Base-by-base conservation (phyloP, 768 basidiomycete species). In the Pleurotus ostreatus region DNA sequence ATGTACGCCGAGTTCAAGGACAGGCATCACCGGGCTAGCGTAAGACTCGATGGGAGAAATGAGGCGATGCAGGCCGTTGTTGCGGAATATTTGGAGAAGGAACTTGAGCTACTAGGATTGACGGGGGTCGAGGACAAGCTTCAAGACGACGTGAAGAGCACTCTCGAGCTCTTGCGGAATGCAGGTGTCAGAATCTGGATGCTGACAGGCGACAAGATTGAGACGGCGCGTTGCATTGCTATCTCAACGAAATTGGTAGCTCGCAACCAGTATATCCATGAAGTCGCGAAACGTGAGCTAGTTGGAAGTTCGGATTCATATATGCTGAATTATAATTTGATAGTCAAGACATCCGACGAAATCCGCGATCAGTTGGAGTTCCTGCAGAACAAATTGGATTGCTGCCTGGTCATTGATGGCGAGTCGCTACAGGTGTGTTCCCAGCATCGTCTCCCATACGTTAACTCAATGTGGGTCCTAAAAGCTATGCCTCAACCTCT, bases 161-260 rank as follows among this genome's bases (percentile, higher is more conserved):
- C 97, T 2, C 73, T 99, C 57, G 97, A 98, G 71, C 66, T 98
- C 52, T 70, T 99, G 60, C 76, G 95, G 61, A 98, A 98, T 68
- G 97, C 96, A 0, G 96, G 96, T 3, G 86, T 99, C 71, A 97
- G 92, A 79, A 98, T 99, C 57, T 99, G 97, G 97, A 98, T 98
- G 97, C 77, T 98, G 63, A 99, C 97, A 0, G 96, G 97, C 1
- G 97, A 99, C 71, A 99, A 98, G 76, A 93, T 98, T 49, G 97
- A 99, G 76, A 99, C 97, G 2, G 97, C 97, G 4, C 88, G 95
- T 38, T 96, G 94, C 70, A 99, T 99, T 65, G 95, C 96, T 4
- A 94, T 98, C 60, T 97, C 94, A 38, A 97, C 92, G 5, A 98
- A 98, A 68, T 75, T 98, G 49, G 97, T 98, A 6, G 88, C 92